A percentile compares a stretch with the other conserved stretches of the same genome.
Conservation (phyloP, 1,284 basidiomycete genomes). For the Blastosporella zonata region DNA sequence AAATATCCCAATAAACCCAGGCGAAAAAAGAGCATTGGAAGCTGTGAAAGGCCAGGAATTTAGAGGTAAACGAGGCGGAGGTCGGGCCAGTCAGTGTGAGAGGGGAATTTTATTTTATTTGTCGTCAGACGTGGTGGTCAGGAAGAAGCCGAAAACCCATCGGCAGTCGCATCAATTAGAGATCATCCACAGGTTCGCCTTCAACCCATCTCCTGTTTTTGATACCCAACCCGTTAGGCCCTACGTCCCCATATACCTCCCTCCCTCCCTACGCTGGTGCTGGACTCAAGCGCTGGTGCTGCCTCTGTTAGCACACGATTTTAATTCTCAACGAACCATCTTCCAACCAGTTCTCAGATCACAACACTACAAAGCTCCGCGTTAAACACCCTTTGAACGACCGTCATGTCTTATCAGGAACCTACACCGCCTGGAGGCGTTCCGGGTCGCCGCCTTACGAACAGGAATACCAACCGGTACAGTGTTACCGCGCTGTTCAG, state of each 20-base stretch:
- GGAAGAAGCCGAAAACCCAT: conserved; percentile 23
- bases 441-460: conserved; percentile 72
- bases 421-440: conserved; percentile 61
- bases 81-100: no score
- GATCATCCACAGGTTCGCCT: conserved; percentile 16
- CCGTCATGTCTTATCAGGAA: conserved; percentile 64
- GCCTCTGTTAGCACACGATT: conserved; percentile 22
- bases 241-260: conserved; percentile 19
- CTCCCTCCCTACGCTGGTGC: conserved; percentile 28
- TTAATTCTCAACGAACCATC: conserved; percentile 14
- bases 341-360: conserved; percentile 17
- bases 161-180: conserved; percentile 19
- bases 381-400: conserved; percentile 18
- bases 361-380: conserved; percentile 17
- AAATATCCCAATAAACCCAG: neutral
- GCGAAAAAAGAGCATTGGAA: neutral
- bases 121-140: conserved; percentile 1
- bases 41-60: neutral
- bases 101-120: neutral
- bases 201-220: conserved; percentile 17
- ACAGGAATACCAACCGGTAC: conserved; percentile 95
- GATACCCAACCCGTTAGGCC: conserved; percentile 25
- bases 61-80: neutral
- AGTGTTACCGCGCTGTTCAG: conserved; percentile 95
- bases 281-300: conserved; percentile 38